phyloP scores from a whole-genome alignment of 768 basidiomycete genomes.

The Austroboletus festivus region DNA sequence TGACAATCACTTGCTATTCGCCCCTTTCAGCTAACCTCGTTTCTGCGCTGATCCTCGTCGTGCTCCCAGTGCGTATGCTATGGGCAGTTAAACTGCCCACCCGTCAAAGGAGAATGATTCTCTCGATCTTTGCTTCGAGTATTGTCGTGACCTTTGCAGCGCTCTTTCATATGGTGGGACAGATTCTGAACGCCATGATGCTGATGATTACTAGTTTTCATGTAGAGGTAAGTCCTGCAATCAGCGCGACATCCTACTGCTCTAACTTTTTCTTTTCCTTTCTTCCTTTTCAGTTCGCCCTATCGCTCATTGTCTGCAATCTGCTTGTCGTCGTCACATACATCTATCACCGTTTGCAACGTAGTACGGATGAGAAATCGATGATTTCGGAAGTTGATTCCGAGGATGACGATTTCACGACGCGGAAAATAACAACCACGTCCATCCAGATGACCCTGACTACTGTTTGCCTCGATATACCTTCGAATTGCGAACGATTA shows the following conservation, averaged over 20 bases:
- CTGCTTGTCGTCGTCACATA: conserved; percentile 12
- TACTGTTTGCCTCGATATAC: conserved; percentile 4
- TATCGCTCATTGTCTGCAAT: conserved; percentile 11
- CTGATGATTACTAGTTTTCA: background rate
- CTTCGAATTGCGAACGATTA: background rate
- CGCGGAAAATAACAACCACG: background rate
- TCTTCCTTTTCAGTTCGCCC: background rate
- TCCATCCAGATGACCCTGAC: background rate
- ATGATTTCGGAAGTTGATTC: background rate
- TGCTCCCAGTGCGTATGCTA: conserved; percentile 12
- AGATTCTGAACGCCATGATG: background rate
- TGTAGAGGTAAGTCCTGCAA: conserved; percentile 1
- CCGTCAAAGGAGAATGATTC: conserved; percentile 17
- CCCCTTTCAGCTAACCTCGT: conserved; percentile 8
- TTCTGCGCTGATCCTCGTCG: conserved; percentile 9
- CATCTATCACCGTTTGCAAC: background rate
- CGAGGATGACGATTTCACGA: conserved; percentile 9
- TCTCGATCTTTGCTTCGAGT: conserved; percentile 16
- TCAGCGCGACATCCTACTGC: background rate
- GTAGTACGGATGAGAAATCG: too few species aligned
- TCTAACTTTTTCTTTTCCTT: too few species aligned
- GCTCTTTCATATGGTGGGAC: conserved; percentile 5
- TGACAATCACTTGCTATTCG: background rate
- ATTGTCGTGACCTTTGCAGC: conserved; percentile 11
- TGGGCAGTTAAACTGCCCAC: conserved; percentile 15